Percentiles rank a stretch among this genome's conserved stretches.
These are phyloP conservation scores for Fusarium sterilihyphosum DNA, from an alignment of 2,329 filamentous ascomycete genomes.

Conservation along the genomic window DNA sequence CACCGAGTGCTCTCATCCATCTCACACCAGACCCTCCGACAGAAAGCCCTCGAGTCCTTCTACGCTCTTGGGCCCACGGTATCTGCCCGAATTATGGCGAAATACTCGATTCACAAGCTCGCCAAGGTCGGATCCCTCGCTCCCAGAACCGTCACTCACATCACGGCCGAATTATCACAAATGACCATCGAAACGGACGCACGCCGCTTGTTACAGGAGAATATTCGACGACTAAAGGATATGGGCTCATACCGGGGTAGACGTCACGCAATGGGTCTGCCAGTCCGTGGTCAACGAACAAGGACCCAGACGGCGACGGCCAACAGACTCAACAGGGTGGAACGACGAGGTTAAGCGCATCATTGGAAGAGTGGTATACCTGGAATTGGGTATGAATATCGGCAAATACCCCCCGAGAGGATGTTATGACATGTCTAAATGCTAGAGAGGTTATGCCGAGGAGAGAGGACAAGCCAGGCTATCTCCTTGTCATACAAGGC, in stretches of 20 bases:
- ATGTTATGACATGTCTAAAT: conserved; percentile 1
- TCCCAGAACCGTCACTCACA: conserved; percentile 79
- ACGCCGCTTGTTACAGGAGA: conserved; percentile 78
- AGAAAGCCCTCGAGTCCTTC: conserved; percentile 83
- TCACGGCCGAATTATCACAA: conserved; percentile 85
- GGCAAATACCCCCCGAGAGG: neutral
- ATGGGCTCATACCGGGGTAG: conserved; percentile 91
- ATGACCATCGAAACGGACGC: conserved; percentile 97
- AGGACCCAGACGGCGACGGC: conserved; percentile 75
- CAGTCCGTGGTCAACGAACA: conserved; percentile 90
- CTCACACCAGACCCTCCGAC: conserved; percentile 14
- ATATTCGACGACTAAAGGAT: conserved; percentile 86
- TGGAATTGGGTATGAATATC: neutral
- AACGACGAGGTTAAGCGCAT: conserved; percentile 48
- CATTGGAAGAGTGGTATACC: neutral
- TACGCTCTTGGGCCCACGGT: conserved; percentile 82
- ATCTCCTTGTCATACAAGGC: conserved; percentile 44
- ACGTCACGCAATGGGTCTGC: conserved; percentile 91
- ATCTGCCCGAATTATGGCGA: conserved; percentile 82
- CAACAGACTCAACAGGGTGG: conserved; percentile 69
- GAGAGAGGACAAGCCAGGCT: conserved; percentile 1
- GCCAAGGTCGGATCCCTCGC: conserved; percentile 80
- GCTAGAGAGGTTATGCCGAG: neutral
- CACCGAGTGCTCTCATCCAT: neutral
- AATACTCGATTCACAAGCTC: conserved; percentile 85